Base-by-base conservation (phyloP, 768 basidiomycete genomes). In the Agaricus subrufescens region DNA sequence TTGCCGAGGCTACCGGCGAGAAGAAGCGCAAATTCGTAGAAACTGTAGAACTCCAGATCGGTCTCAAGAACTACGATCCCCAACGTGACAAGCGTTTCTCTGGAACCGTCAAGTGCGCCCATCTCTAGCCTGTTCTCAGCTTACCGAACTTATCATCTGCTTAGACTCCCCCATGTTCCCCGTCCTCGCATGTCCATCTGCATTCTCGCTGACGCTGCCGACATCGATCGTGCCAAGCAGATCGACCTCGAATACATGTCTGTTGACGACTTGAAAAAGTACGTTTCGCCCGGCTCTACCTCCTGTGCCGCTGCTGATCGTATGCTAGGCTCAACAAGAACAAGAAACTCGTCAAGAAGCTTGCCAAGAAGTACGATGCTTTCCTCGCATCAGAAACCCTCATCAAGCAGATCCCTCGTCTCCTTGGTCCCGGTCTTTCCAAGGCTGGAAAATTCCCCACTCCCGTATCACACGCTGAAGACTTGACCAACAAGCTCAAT, bases 81-180 rank as follows among this genome's bases (percentile, higher is more conserved):
- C 97, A 98, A 85, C 82, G 97, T 62, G 97, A 99, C 77, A 99
- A 98, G 82, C 97, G 97, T 93, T 98, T 99, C 91, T 95, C 93
- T 62, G 94, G 94, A 68, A 97, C 94, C 50, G 93, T 96, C 77
- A 96, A 95, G 94, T 94, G 62, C 58, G 82, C 71, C 29, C 34
- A 30, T 11, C 1, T 30, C 50, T 47, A 29, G 38, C 10, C 12
- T 40, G 57, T 44, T 44, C 14, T 34, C 7, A 0, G 23, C 46
- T 50, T 63, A 60, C 61, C 62, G 27, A 47, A 6, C 46, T 39
- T 5, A 37, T 14, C 9, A 23, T 19, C 63, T n/a, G 29, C n/a
- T 6, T 43, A 96, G 94, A 77, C 84, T 98, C 46, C 97, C 96
- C 66, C 84, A 97, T 72, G 86, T 98, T 65, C 97, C 97, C 67